These are phyloP conservation scores for Penicillium manginii DNA, from an alignment of 495 filamentous ascomycete species.

Conservation along the genomic window DNA sequence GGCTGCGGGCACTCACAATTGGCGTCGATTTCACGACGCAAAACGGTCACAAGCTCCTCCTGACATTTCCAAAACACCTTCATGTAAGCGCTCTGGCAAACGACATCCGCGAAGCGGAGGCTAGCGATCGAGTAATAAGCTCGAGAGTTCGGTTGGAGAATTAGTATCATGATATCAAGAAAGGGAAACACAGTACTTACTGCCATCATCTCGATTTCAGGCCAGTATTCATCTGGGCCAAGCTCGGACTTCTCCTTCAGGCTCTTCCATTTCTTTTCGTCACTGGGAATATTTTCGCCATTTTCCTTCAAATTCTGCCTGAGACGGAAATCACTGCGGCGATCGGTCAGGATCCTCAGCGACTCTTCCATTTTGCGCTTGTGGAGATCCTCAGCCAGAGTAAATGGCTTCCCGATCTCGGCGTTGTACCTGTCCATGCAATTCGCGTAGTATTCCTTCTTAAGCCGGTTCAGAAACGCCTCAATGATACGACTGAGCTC, in stretches of 20 bases:
- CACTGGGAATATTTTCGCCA: neutral
- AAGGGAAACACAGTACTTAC: conserved; percentile 30
- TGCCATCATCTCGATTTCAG: conserved; percentile 57
- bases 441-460: conserved; percentile 25
- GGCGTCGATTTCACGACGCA: conserved; percentile 26
- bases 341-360: neutral
- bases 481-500: conserved; percentile 34
- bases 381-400: conserved; percentile 31
- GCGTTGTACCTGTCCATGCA: conserved; percentile 29
- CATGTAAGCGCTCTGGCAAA: conserved; percentile 49
- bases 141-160: conserved; percentile 35
- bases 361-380: conserved; percentile 20
- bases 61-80: conserved; percentile 52
- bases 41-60: conserved; percentile 39
- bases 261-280: conserved; percentile 15
- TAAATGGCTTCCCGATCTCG: conserved; percentile 41
- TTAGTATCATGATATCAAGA: neutral
- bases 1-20: conserved; percentile 35
- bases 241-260: conserved; percentile 34
- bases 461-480: conserved; percentile 29
- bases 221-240: conserved; percentile 43
- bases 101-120: conserved; percentile 50
- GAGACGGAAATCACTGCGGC: neutral
- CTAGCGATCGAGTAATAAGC: conserved; percentile 60
- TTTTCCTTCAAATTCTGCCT: neutral